These are phyloP conservation scores for Lippia alba DNA, from an alignment of 305 asterid species.

Conservation along the genomic window DNA sequence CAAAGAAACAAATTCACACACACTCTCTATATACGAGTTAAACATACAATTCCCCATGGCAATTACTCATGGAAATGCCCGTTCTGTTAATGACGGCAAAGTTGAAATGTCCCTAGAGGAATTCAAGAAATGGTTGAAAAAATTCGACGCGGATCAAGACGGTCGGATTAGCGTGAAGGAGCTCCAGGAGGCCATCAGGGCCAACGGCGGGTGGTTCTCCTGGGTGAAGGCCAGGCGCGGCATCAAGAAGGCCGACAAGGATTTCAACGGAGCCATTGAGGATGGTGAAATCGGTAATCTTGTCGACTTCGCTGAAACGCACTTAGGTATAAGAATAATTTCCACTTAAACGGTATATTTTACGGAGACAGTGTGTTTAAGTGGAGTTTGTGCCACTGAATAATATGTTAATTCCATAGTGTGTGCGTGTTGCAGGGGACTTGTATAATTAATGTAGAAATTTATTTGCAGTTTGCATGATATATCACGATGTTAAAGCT, in stretches of 20 bases:
- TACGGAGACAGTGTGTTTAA: neutral
- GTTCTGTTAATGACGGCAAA: slow-evolving; percentile 26
- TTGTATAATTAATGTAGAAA: neutral
- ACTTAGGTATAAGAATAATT: slow-evolving; percentile 23
- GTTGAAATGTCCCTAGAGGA: slow-evolving; percentile 40
- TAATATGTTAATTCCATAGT: too few species aligned
- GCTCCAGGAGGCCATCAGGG: slow-evolving; percentile 44
- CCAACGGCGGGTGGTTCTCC: slow-evolving; percentile 42
- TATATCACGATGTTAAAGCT: too few species aligned
- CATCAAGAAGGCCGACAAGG: slow-evolving; percentile 42
- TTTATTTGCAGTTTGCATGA: neutral
- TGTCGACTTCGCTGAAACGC: slow-evolving; percentile 43
- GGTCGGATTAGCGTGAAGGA: slow-evolving; percentile 48
- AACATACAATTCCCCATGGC: neutral
- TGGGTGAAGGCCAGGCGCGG: slow-evolving; percentile 37
- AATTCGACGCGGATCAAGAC: slow-evolving; percentile 41
- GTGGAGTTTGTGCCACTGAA: neutral
- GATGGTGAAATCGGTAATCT: slow-evolving; percentile 47
- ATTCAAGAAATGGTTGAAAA: slow-evolving; percentile 52
- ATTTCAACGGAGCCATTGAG: slow-evolving; percentile 48
- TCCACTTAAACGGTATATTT: neutral
- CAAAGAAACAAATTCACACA: too few species aligned
- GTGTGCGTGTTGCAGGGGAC: too few species aligned
- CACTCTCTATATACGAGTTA: neutral
- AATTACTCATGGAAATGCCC: neutral